These are phyloP conservation scores for Porogramme epimiltina DNA, from an alignment of 1,284 basidiomycete genomes.

Conservation along the genomic window DNA sequence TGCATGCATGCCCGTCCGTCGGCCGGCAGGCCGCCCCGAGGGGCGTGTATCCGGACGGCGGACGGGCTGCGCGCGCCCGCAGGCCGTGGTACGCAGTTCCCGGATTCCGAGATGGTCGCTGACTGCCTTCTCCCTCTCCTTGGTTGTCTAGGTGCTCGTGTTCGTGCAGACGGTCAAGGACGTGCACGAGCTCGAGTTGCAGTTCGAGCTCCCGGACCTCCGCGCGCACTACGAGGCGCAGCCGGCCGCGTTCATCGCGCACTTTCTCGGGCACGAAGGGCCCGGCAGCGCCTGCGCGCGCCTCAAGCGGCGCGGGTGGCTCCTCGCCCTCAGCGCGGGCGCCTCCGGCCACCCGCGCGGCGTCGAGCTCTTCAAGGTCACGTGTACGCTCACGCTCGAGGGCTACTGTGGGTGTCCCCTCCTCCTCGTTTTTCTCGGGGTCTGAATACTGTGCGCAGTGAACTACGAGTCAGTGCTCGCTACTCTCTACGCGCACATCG, in stretches of 20 bases:
- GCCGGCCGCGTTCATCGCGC: conserved; percentile 60
- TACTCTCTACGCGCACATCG: conserved; percentile 62
- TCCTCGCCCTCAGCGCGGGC: conserved; percentile 55
- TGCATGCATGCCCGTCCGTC: too few species aligned
- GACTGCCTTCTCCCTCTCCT: too few species aligned
- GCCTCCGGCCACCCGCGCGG: conserved; percentile 46
- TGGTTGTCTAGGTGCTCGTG: conserved; percentile 56
- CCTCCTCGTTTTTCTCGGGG: background rate
- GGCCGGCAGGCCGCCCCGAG: too few species aligned
- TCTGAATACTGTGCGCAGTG: conserved; percentile 30
- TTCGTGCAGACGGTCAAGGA: conserved; percentile 67
- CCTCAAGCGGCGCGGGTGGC: conserved; percentile 68
- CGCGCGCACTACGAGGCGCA: conserved; percentile 49
- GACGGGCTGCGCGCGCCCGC: too few species aligned
- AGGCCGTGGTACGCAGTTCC: too few species aligned
- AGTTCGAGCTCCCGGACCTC: conserved; percentile 62
- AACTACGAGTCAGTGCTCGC: conserved; percentile 58
- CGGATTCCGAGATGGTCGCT: too few species aligned
- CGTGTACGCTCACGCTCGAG: conserved; percentile 57
- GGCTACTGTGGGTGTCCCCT: conserved; percentile 47
- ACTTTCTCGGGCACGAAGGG: conserved; percentile 74
- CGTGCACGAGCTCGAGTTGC: conserved; percentile 54
- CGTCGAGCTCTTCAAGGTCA: conserved; percentile 62
- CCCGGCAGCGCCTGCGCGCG: conserved; percentile 63
- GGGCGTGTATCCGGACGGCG: too few species aligned